Base-by-base conservation (phyloP, 768 basidiomycete genomes). In the Suillus brevipes region DNA sequence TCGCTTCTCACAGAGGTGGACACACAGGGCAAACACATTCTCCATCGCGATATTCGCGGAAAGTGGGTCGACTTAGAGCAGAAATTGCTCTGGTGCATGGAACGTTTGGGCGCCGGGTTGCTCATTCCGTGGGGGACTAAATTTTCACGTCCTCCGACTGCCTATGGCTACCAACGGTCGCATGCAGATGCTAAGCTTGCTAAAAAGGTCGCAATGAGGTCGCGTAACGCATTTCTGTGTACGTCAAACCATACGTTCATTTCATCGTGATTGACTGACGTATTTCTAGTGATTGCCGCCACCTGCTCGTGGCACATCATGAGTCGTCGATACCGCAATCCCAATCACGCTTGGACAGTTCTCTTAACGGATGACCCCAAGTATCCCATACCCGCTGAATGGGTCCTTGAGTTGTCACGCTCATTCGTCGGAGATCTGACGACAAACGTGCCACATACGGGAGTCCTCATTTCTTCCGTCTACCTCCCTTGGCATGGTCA, bases 391-490 rank as follows among this genome's bases (percentile, higher is more conserved):
- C 60, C 40, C 1, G 12, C 45, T 52, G 60, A 43, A 31, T 61
- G 60, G 45, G 34, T 61, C 23, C 31, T 43, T 52, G 45, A 43
- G 25, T 9, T 56, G 7, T 43, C 13, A 4, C 28, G 5, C 60
- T 61, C 45, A 50, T 61, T 61, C 9, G 25, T 61, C 14, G 60
- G 42, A 13, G 34, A 61, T 36, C 34, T 61, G 3, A 43, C 25
- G 2, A 50, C 25, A n/a, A 61, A 31, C 25, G 9, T 61, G 20
- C 60, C 25, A 43, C 18, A 9, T 38, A 50, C 14, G 4, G 43
- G 25, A 31, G 20, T 9, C 34, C 4, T 61, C 2, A 23, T 61
- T 2, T 37, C 56, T 38, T 57, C 37, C 37, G 16, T 8, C 4
- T 14, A 37, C 36, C 25, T n/a, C 3, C 60, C 42, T 50, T 61